Conservation (phyloP, 163 green algal species). For the Prototheca wickerhamii region DNA sequence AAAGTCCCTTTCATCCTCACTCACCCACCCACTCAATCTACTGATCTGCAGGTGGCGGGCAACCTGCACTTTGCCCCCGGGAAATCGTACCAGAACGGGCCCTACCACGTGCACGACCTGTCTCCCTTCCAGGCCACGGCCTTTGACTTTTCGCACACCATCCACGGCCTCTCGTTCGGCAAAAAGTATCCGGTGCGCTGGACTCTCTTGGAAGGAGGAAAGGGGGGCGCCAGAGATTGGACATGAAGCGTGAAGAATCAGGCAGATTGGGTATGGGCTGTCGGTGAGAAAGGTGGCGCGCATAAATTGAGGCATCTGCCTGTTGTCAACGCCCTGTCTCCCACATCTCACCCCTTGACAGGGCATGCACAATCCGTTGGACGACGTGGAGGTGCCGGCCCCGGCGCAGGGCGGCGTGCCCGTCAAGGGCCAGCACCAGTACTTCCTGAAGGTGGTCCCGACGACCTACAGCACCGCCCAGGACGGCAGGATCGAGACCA, state of each 20-base stretch:
- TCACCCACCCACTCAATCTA: constrained; percentile 25
- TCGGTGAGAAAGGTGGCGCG: background rate
- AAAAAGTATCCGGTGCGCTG: constrained; percentile 41
- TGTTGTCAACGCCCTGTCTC: no score
- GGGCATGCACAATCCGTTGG: constrained; percentile 84
- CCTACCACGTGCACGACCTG: constrained; percentile 93
- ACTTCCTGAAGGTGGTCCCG: constrained; percentile 98
- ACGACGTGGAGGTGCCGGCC: constrained; percentile 37
- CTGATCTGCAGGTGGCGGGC: no score
- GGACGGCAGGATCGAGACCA: constrained; percentile 54
- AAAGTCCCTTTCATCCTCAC: no score
- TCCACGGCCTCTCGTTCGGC: constrained; percentile 87
- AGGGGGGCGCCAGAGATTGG: no score
- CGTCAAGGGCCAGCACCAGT: constrained; percentile 79
- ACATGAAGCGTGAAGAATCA: no score
- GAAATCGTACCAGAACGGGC: constrained; percentile 73
- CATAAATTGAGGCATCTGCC: background rate
- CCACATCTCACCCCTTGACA: no score
- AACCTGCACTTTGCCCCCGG: constrained; percentile 87
- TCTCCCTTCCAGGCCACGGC: constrained; percentile 59
- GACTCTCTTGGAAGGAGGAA: background rate
- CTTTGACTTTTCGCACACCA: constrained; percentile 85
- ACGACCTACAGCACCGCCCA: constrained; percentile 68
- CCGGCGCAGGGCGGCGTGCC: constrained; percentile 3
- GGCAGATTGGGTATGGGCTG: no score